Conservation (phyloP, 2,329 filamentous ascomycete species). For the Epichloe gansuensis region DNA sequence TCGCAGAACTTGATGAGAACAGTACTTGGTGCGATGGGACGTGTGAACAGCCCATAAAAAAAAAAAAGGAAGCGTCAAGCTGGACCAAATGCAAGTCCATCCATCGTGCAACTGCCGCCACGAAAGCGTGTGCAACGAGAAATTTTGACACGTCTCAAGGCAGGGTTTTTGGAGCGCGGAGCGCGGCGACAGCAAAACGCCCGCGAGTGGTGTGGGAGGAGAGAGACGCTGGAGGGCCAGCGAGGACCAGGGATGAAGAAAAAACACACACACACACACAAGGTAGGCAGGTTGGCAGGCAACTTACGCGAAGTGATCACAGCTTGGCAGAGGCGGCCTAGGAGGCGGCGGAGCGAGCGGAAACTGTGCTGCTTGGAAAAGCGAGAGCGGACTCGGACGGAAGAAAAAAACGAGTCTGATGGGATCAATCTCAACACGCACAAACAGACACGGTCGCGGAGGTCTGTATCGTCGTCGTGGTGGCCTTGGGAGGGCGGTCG, state of each 20-base stretch:
- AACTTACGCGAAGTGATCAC: constrained; percentile 24
- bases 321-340: constrained; percentile 14
- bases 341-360: constrained; percentile 10
- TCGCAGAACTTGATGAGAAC: background rate
- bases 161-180: no score
- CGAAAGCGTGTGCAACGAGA: background rate
- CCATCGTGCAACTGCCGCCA: background rate
- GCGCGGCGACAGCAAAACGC: background rate
- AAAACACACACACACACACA: constrained; percentile 1
- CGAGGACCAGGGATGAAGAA: background rate
- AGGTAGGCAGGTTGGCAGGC: constrained; percentile 2
- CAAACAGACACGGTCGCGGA: constrained; percentile 4
- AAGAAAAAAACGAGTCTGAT: background rate
- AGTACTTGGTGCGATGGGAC: background rate
- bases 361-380: constrained; percentile 4
- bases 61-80: background rate
- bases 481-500: constrained; percentile 21
- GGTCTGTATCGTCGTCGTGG: constrained; percentile 19
- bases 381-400: background rate
- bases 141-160: background rate
- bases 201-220: background rate
- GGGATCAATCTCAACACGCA: background rate
- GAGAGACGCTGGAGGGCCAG: background rate
- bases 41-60: background rate
- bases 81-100: background rate